Percentiles rank a stretch among this genome's conserved stretches.
These are phyloP conservation scores for Scedosporium minutisporum DNA, from an alignment of 2,329 filamentous ascomycete genomes.

Conservation along the genomic window DNA sequence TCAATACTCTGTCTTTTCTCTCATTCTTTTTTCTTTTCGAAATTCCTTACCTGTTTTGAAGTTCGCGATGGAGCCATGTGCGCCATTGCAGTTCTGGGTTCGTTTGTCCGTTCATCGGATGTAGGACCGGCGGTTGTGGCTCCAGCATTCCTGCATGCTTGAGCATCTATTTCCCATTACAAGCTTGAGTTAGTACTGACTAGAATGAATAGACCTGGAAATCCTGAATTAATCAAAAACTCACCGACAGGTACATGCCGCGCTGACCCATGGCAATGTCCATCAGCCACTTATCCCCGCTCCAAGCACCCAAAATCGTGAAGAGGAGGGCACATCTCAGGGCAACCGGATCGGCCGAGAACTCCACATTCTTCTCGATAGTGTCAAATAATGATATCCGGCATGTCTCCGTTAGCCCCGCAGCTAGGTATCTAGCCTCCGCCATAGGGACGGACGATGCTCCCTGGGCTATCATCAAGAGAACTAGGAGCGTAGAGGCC, in stretches of 20 bases:
- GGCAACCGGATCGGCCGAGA: constrained; percentile 55
- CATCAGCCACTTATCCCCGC: constrained; percentile 70
- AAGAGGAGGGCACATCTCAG: constrained; percentile 59
- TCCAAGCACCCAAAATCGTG: constrained; percentile 60
- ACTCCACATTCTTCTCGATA: constrained; percentile 61
- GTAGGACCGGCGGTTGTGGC: constrained; percentile 33
- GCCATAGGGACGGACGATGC: constrained; percentile 55
- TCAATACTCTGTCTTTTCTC: not conserved
- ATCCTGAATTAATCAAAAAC: constrained; percentile 12
- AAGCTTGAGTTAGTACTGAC: not conserved
- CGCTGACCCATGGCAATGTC: constrained; percentile 66
- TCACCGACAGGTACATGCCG: constrained; percentile 59
- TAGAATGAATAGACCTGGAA: not conserved
- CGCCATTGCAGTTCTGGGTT: constrained; percentile 47
- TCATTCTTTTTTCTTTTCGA: too few relatives aligned
- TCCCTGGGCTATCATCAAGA: constrained; percentile 65
- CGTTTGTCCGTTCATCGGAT: constrained; percentile 29
- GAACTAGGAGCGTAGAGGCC: constrained; percentile 53
- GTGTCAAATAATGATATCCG: constrained; percentile 63
- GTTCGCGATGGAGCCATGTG: constrained; percentile 56
- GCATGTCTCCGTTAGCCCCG: constrained; percentile 60
- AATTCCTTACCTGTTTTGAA: constrained; percentile 45
- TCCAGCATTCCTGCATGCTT: constrained; percentile 60
- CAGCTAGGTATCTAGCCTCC: constrained; percentile 56
- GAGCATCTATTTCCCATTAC: constrained; percentile 43